Percentiles rank a stretch among this genome's conserved stretches.
phyloP scores from a whole-genome alignment of 331 rosid species.

The Acacia pycnantha region DNA sequence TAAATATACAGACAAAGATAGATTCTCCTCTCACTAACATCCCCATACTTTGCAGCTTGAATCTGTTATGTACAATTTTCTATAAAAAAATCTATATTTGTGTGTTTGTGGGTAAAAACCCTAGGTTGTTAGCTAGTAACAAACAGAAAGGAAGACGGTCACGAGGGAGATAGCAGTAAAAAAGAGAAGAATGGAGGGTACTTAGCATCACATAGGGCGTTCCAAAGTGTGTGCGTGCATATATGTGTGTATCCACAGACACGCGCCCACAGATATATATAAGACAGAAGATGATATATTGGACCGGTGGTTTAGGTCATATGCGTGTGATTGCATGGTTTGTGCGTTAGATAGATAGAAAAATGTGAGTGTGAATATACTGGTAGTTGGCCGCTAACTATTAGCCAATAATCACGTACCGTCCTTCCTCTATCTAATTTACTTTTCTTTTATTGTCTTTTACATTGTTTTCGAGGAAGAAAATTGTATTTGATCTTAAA shows the following conservation, averaged over 20 bases:
- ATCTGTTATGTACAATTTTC: not conserved
- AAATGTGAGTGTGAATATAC: not conserved
- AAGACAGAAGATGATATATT: conserved; percentile 30
- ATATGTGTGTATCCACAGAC: not conserved
- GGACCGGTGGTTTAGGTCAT: conserved; percentile 63
- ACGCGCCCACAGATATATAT: not conserved
- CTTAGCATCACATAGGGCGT: not conserved
- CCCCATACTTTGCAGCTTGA: not conserved
- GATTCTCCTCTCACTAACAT: not conserved
- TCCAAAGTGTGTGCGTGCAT: not conserved
- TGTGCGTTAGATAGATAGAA: too few species aligned
- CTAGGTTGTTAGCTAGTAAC: not conserved
- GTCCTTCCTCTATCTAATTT: not conserved
- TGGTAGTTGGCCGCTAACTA: not conserved
- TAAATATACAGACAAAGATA: not conserved
- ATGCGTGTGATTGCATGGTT: conserved; percentile 27
- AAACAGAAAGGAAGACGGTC: not conserved
- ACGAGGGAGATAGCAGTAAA: not conserved
- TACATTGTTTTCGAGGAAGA: not conserved
- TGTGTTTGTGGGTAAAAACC: not conserved
- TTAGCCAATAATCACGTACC: not conserved
- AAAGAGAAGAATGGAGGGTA: conserved; percentile 1
- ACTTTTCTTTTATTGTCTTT: not conserved
- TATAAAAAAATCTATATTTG: too few species aligned
- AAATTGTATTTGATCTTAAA: too few species aligned